Evolutionary conservation across 2,329 filamentous ascomycete species (phyloP), one percentile per base, ranked within the genome.

Genomic region (Mariannaea sp.): DNA sequence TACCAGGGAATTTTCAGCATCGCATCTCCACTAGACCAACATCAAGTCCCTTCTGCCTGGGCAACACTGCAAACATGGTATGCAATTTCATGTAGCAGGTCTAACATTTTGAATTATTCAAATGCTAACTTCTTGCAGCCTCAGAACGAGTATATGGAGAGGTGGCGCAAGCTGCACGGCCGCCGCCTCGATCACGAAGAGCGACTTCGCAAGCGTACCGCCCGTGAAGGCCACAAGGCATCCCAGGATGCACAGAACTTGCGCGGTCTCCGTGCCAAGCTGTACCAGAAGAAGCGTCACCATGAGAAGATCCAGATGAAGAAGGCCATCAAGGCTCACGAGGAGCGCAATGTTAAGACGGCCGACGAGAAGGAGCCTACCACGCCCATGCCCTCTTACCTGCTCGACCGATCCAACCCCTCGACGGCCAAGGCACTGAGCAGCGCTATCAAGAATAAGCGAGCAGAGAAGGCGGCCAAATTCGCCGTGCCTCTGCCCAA

Each of bases 281-380:
- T 96, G 68, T 87, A 94, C 78, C 88, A 93, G 74, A 87, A 97
- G 83, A 91, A 92, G 80, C 85, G 94, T 20, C 90, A 92, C 78
- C 89, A 92, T 73, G 92, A 99, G 81, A 99, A 99, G 87, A 96
- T 96, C 71, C 91, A 96, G 82, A 92, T 96, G 88, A 89, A 88
- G 76, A 96, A 96, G 82, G 80, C 86, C 69, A 95, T 99, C 83
- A 90, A 89, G 77, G 89, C 90, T 38, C 90, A 96, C 79, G 94
- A 99, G 77, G 90, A 97, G 80, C 87, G 91, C 76, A 95, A 97
- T 70, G 86, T 97, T 80, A 96, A 97, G 78, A 90, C 89, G 7
- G 86, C 87, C 49, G 86, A 89, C 62, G 84, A 88, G 65, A 89
- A 94, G 74, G 89, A 92, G 56, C 86, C 86, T 20, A 85, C 82